These are phyloP conservation scores for Funneliformis geosporum DNA, from an alignment of 192 early-diverging fungal genomes.

Conservation along the genomic window DNA sequence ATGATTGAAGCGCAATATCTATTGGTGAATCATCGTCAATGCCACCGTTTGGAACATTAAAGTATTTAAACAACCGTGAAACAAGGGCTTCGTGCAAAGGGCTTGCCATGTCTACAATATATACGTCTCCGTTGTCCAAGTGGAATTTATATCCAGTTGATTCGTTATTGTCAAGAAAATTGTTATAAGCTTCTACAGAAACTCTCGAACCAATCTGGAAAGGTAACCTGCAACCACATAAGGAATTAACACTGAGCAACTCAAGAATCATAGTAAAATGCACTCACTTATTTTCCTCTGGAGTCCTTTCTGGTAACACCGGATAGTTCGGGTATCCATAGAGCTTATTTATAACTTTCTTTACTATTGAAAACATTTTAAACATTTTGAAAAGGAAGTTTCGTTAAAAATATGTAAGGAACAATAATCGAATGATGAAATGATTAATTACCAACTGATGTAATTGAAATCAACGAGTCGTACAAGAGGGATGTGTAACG, in stretches of 20 bases:
- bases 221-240: slow-evolving; percentile 3
- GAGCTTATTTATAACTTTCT: not conserved
- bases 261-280: slow-evolving; percentile 18
- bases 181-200: slow-evolving; percentile 24
- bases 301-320: not conserved
- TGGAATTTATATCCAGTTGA: slow-evolving; percentile 20
- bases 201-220: slow-evolving; percentile 14
- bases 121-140: slow-evolving; percentile 16
- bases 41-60: slow-evolving; percentile 19
- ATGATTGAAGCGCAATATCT: slow-evolving; percentile 1
- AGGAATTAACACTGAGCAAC: not conserved
- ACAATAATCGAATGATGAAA: not conserved
- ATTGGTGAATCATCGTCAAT: slow-evolving; percentile 12
- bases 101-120: slow-evolving; percentile 21
- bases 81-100: slow-evolving; percentile 8
- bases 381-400: not conserved
- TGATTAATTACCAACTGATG: too few relatives aligned
- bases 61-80: not conserved
- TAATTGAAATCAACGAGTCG: too few relatives aligned
- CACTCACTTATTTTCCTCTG: too few relatives aligned
- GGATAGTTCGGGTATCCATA: not conserved
- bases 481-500: too few relatives aligned
- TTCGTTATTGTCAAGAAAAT: slow-evolving; percentile 12
- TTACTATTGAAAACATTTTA: not conserved
- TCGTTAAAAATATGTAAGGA: not conserved